phyloP scores from a whole-genome alignment of 768 basidiomycete genomes.

The Rhodotorula sphaerocarpa region DNA sequence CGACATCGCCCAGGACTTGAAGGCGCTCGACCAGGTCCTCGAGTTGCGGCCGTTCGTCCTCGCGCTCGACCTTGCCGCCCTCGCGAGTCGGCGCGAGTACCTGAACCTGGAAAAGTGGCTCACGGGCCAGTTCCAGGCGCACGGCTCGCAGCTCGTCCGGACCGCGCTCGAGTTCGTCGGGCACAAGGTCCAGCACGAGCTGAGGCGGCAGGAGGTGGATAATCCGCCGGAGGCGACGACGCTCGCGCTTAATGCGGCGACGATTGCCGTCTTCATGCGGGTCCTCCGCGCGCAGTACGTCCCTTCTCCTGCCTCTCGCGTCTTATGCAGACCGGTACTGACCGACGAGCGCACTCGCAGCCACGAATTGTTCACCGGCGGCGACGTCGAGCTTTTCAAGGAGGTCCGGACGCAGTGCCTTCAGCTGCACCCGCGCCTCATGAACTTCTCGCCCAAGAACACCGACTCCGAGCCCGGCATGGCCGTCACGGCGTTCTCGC shows the following conservation, averaged over 20 bases:
- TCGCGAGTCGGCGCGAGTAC: slow-evolving; percentile 86
- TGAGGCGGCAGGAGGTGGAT: slow-evolving; percentile 57
- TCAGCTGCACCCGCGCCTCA: slow-evolving; percentile 89
- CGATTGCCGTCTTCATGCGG: slow-evolving; percentile 84
- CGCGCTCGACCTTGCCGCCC: slow-evolving; percentile 83
- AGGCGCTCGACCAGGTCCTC: slow-evolving; percentile 88
- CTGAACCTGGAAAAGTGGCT: slow-evolving; percentile 96
- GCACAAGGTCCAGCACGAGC: slow-evolving; percentile 86
- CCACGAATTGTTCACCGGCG: slow-evolving; percentile 62
- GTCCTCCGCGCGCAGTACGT: slow-evolving; percentile 74
- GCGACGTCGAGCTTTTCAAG: slow-evolving; percentile 74
- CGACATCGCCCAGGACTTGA: slow-evolving; percentile 89
- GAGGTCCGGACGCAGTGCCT: slow-evolving; percentile 87
- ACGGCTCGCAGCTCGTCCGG: slow-evolving; percentile 77
- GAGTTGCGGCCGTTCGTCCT: slow-evolving; percentile 60
- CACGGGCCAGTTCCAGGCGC: slow-evolving; percentile 69
- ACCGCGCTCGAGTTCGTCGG: slow-evolving; percentile 81
- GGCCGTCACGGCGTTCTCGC: slow-evolving; percentile 72
- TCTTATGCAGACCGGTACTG: slow-evolving; percentile 6
- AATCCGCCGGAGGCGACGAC: slow-evolving; percentile 66
- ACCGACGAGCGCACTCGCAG: slow-evolving; percentile 44
- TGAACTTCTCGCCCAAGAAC: slow-evolving; percentile 68
- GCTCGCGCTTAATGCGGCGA: slow-evolving; percentile 76
- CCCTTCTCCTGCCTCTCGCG: background rate
- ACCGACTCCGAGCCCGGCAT: slow-evolving; percentile 86